These are phyloP conservation scores for Alternaria rosae DNA, from an alignment of 2,329 filamentous ascomycete species.

Conservation along the genomic window DNA sequence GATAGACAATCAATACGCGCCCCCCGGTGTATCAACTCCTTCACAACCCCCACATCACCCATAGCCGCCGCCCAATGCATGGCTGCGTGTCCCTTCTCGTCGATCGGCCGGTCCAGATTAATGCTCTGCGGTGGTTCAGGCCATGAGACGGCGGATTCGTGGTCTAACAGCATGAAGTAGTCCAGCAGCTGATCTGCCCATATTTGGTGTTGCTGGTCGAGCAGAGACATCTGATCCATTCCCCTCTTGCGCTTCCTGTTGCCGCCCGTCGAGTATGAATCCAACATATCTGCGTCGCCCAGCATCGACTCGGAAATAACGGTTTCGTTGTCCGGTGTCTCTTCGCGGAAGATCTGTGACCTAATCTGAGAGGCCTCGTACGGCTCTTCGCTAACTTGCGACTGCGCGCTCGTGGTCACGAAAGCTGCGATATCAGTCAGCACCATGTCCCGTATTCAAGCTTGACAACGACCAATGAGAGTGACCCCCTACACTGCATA, in stretches of 20 bases:
- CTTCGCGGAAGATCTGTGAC: slow-evolving; percentile 71
- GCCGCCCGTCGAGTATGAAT: slow-evolving; percentile 62
- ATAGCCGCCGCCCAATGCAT: slow-evolving; percentile 98
- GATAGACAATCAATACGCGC: slow-evolving; percentile 75
- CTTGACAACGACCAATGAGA: slow-evolving; percentile 12
- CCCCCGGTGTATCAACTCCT: slow-evolving; percentile 81
- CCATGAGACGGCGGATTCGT: slow-evolving; percentile 72
- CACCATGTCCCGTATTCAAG: neutral
- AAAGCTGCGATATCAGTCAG: slow-evolving; percentile 27
- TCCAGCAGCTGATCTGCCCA: slow-evolving; percentile 94
- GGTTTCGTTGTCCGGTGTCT: slow-evolving; percentile 83
- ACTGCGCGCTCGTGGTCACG: slow-evolving; percentile 36
- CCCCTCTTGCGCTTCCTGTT: slow-evolving; percentile 79
- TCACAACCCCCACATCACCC: slow-evolving; percentile 92
- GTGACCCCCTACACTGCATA: slow-evolving; percentile 36
- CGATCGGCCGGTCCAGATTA: slow-evolving; percentile 89
- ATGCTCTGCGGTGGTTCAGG: slow-evolving; percentile 86
- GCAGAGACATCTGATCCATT: slow-evolving; percentile 68
- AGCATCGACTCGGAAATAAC: slow-evolving; percentile 85
- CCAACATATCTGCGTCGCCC: slow-evolving; percentile 80
- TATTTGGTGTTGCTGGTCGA: slow-evolving; percentile 84
- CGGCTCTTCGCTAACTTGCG: slow-evolving; percentile 64
- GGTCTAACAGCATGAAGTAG: slow-evolving; percentile 89
- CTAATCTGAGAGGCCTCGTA: slow-evolving; percentile 69
- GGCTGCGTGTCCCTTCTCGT: slow-evolving; percentile 89